Conservation (phyloP, 192 early-diverging fungal genomes). For the Anaeromyces robustus region DNA sequence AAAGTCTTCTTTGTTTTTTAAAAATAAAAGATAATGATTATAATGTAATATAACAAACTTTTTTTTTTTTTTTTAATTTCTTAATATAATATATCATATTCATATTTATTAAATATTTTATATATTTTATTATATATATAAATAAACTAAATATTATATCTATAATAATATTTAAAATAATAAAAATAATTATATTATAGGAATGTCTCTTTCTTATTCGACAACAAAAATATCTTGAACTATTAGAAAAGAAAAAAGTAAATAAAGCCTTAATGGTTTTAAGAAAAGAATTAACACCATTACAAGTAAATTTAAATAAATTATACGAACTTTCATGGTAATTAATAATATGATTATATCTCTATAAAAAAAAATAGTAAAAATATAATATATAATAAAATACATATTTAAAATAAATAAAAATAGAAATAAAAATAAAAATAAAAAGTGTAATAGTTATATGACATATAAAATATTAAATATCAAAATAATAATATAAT, state of each 20-base stretch:
- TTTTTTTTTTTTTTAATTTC: too few species aligned
- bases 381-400: too few species aligned
- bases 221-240: conserved; percentile 83
- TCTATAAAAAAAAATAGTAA: neutral
- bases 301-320: conserved; percentile 46
- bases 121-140: neutral
- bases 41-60: conserved; percentile 1
- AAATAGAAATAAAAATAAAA: too few species aligned
- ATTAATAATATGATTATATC: neutral
- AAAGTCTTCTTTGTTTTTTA: conserved; percentile 32
- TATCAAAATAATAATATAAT: too few species aligned
- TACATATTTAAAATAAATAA: too few species aligned
- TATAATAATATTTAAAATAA: neutral
- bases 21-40: conserved; percentile 12
- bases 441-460: too few species aligned
- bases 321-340: conserved; percentile 65
- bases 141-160: neutral
- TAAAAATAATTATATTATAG: neutral
- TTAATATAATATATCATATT: neutral
- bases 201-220: conserved; percentile 53
- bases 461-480: too few species aligned
- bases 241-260: conserved; percentile 50
- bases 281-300: conserved; percentile 60
- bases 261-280: conserved; percentile 61
- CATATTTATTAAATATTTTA: neutral